Conservation (phyloP, 768 basidiomycete species). For the Trametes gibbosa region DNA sequence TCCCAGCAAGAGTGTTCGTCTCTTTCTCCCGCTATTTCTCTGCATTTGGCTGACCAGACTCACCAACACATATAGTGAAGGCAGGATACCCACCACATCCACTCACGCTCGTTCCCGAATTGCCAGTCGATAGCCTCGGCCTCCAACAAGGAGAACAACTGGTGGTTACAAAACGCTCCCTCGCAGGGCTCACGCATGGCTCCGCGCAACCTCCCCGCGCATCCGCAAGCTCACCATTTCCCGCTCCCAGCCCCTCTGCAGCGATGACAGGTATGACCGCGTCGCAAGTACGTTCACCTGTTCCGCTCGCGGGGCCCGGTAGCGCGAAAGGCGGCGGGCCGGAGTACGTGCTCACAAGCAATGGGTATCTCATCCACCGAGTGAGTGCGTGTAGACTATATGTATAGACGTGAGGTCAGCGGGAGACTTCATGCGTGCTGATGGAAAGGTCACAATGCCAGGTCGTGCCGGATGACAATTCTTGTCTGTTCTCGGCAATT, state of each 20-base stretch:
- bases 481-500: constrained; percentile 87
- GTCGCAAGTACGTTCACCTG: constrained; percentile 22
- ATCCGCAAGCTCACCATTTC: constrained; percentile 3
- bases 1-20: constrained; percentile 65
- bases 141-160: constrained; percentile 81
- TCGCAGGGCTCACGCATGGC: constrained; percentile 12
- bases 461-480: constrained; percentile 97
- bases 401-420: neutral
- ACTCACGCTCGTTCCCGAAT: constrained; percentile 68
- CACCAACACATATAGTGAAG: constrained; percentile 50
- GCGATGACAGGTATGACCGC: constrained; percentile 26
- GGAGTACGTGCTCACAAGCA: constrained; percentile 56
- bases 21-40: neutral
- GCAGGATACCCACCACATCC: constrained; percentile 81
- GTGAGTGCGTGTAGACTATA: constrained; percentile 38
- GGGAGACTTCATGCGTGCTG: neutral
- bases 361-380: constrained; percentile 67
- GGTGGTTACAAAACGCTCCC: constrained; percentile 57
- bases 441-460: constrained; percentile 26
- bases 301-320: constrained; percentile 21
- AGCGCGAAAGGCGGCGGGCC: constrained; percentile 38
- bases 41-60: neutral
- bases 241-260: constrained; percentile 24
- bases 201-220: neutral
- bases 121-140: constrained; percentile 74